Base-by-base conservation (phyloP, 2,329 filamentous ascomycete species). In the Dryadomyces quercivorus region DNA sequence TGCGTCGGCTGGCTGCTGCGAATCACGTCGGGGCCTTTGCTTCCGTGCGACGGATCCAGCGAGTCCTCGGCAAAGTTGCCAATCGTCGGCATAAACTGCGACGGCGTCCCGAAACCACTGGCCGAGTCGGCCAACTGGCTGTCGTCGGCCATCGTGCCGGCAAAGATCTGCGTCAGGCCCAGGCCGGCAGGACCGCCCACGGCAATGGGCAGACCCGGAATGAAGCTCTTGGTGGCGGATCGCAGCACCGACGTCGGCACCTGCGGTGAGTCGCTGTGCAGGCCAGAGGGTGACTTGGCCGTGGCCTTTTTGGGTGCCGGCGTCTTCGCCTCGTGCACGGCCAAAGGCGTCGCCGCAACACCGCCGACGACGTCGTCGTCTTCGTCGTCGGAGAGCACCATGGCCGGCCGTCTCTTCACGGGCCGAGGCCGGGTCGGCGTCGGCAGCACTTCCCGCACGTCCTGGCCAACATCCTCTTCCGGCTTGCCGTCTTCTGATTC, bases 161-260 rank as follows among this genome's bases (percentile, higher is more conserved):
- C 87, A 65, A 95, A 96, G 58, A 93, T 92, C 63, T 95, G 91
- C 0, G 89, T 94, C 47, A 95, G 75, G 10, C 88, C 86, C 45
- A 95, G 70, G 2, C 81, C 82, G 40, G 80, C 81, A 21, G 80
- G 75, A 0, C 75, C 78, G 21, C 70, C 69, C 9, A 63, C 62
- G 7, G 75, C 68, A 4, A 84, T 74, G 2, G 83, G 79, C 20
- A 88, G 69, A 1, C 82, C 84, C 3, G 85, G 85, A 56, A 88
- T 85, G 61, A 85, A 85, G 0, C 73, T 77, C 68, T 86, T 86
- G 56, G 77, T 83, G 2, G 82, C 82, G 4, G 82, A 86, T 44
- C 83, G 78, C n/a, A 85, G 66, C 2, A 85, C 80, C 0, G 83
- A 86, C 16, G 75, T 80, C 3, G 83, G 84, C 13, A 71, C 70